A percentile compares a stretch with the other conserved stretches of the same genome.
Evolutionary conservation across 345 rosid genomes (phyloP).

Genomic region (Anacardium occidentale): DNA sequence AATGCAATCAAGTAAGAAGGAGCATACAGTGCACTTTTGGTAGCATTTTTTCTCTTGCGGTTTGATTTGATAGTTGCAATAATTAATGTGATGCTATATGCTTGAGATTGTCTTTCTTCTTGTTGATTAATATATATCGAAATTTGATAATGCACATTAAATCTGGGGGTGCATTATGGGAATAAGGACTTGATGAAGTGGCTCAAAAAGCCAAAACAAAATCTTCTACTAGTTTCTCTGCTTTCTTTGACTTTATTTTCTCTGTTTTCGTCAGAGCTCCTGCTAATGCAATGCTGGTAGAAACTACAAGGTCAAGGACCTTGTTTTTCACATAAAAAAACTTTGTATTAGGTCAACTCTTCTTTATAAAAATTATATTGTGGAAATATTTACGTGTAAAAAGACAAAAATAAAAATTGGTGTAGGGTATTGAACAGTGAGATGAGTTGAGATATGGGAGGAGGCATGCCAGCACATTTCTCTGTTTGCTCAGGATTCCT

Average conservation of each 20-base stretch:
- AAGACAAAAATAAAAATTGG: background rate
- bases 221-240: no score
- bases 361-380: no score
- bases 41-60: no score
- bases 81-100: no score
- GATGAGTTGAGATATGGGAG: background rate
- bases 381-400: no score
- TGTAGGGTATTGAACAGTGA: background rate
- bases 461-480: slow-evolving; percentile 12
- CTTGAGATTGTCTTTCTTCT: no score
- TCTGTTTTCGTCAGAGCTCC: background rate
- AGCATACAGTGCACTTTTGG: no score
- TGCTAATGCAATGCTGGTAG: background rate
- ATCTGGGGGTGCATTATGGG: background rate
- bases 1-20: no score
- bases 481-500: no score
- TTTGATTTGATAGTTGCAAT: no score
- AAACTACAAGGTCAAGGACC: no score
- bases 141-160: background rate
- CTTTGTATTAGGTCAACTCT: background rate
- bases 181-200: background rate
- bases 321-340: no score
- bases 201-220: background rate
- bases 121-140: background rate
- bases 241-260: background rate